Percentiles rank a stretch among this genome's conserved stretches.
These are phyloP conservation scores for Starmerella tilneyi DNA, from an alignment of 805 yeast species.

Conservation along the genomic window DNA sequence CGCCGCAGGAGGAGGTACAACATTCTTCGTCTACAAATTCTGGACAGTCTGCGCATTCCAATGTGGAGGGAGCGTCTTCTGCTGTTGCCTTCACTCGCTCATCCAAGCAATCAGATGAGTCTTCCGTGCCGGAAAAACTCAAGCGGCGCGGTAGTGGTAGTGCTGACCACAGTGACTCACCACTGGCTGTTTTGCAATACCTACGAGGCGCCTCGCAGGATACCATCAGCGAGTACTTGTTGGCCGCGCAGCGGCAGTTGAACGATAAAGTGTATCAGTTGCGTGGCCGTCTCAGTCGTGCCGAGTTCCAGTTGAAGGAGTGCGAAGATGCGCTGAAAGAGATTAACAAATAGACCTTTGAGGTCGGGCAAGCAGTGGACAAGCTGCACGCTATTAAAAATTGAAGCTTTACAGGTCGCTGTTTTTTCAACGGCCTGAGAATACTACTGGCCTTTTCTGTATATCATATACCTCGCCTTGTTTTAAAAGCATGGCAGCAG, in stretches of 20 bases:
- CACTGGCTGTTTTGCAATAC: conserved; percentile 25
- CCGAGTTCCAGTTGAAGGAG: conserved; percentile 26
- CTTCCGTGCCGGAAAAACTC: not conserved
- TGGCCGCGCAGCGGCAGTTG: conserved; percentile 30
- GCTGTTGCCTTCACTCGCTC: no score
- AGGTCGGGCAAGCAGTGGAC: no score
- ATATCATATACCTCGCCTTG: not conserved
- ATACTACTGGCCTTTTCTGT: not conserved
- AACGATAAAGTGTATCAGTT: conserved; percentile 29
- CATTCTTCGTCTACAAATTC: no score
- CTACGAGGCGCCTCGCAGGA: conserved; percentile 25
- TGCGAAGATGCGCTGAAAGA: conserved; percentile 27
- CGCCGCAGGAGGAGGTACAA: no score
- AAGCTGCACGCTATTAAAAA: no score
- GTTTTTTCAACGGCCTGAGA: no score
- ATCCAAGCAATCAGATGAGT: no score
- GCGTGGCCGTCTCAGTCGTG: conserved; percentile 24
- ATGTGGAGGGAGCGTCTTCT: no score
- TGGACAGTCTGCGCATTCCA: no score
- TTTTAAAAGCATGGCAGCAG: no score
- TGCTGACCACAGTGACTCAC: conserved; percentile 17
- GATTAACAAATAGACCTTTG: conserved; percentile 5
- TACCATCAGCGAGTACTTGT: conserved; percentile 29
- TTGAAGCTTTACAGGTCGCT: no score
- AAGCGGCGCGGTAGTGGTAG: not conserved